Evolutionary conservation across 2,329 filamentous ascomycete species (phyloP).

Genomic region (Claviceps purpurea): DNA sequence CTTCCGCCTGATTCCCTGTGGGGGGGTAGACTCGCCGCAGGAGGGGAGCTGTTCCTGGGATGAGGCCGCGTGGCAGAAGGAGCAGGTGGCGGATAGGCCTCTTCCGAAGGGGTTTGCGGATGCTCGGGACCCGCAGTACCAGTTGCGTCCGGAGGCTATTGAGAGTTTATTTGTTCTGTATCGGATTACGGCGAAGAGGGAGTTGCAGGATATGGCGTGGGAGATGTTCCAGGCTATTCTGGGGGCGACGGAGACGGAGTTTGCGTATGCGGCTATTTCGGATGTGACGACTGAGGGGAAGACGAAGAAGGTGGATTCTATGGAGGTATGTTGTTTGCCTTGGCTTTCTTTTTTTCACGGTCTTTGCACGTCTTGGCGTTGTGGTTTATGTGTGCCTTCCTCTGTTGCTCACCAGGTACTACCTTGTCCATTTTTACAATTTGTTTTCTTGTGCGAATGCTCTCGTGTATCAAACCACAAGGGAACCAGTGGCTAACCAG

Average conservation of each 20-base stretch:
- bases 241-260: conserved; percentile 30
- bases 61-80: conserved; percentile 14
- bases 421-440: too few species aligned
- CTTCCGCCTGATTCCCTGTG: conserved; percentile 32
- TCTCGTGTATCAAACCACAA: not conserved
- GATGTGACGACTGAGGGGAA: conserved; percentile 24
- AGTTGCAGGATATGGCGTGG: conserved; percentile 39
- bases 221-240: conserved; percentile 36
- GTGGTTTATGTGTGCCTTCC: too few species aligned
- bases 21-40: conserved; percentile 11
- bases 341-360: too few species aligned
- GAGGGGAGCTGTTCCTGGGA: conserved; percentile 19
- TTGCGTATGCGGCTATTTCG: conserved; percentile 33
- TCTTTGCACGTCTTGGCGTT: too few species aligned
- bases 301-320: conserved; percentile 37
- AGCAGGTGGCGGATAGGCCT: conserved; percentile 8
- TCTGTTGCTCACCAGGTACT: too few species aligned
- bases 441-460: too few species aligned
- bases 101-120: conserved; percentile 49
- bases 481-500: not conserved
- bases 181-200: conserved; percentile 34
- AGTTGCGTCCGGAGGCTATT: conserved; percentile 53
- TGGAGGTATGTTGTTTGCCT: conserved; percentile 30
- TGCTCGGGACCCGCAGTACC: conserved; percentile 33
- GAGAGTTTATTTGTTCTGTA: conserved; percentile 72